Base-by-base conservation (phyloP, 768 basidiomycete genomes). In the Lactifluus piperatus region DNA sequence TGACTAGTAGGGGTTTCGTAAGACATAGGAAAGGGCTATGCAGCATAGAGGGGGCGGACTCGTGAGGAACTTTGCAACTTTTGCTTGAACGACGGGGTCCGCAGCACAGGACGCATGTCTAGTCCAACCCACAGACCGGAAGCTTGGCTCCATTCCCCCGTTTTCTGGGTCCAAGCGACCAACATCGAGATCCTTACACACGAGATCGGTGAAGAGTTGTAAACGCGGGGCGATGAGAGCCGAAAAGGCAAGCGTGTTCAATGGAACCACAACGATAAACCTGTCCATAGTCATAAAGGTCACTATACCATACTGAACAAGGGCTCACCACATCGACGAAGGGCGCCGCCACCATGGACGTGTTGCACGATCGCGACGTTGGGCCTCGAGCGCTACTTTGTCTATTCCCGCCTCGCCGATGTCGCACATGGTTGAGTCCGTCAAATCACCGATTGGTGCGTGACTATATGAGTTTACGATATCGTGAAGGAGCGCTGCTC, bases 331-430 rank as follows among this genome's bases (percentile, higher is more conserved):
- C 73, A 75, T 78, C 0, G 86, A 77, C 0, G 88, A 88, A 3
- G 89, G 86, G 43, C 79, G 74, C 71, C 75, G 88, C 80, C 85
- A 90, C 88, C 88, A 91, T 3, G 87, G 84, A 47, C 77, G 73
- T 3, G 41, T 62, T 54, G 41, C 53, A 51, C 50, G 58, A 37
- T 64, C 66, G 32, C 51, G 36, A 10, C 59, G 62, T 37, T 64
- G 62, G 22, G 65, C 60, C n/a, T 68, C 58, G 50, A 68, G 59
- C 36, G 68, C 62, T 54, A 61, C 55, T 20, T 57, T 51, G 51
- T 64, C 55, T 55, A 64, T 44, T 24, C 54, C 46, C 36, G 62
- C 41, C 16, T 63, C 67, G 10, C 26, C 62, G 2, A 53, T 65
- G 3, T 56, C 62, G 16, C 62, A 67, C 57, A 66, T 59, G n/a